Base-by-base conservation (phyloP, 192 early-diverging fungal genomes). In the Gaertneriomyces sp. region DNA sequence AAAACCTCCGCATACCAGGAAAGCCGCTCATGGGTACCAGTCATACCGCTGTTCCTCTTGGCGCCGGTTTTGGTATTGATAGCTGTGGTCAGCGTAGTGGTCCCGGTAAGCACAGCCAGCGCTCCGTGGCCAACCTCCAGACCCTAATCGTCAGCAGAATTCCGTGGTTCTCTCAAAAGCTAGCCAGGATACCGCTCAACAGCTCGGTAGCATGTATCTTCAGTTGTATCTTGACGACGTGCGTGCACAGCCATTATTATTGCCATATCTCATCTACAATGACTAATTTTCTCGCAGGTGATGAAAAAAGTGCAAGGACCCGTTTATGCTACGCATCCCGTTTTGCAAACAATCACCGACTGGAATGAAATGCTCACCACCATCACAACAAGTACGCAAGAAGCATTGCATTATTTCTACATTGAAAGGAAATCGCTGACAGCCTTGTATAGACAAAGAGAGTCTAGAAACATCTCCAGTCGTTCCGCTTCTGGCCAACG, bases 51-150 rank as follows among this genome's bases (percentile, higher is more conserved):
- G 5, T 45, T 51, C 7, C 19, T 66, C 20, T 45, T 66, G 53
- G 64, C 64, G 11, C 64, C 64, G 20, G 9, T 65, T 47, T 39
- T 65, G 53, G 64, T 64, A 12, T 16, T 41, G 8, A 14, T 64
- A 7, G 63, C 64, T 10, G 42, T 66, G 40, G 44, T 25, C 10
- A 53, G 19, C 9, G 42, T 42, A 9, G 12, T 64, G 7, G 8
- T 64, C 8, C 63, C 63, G 16, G 63, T 64, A 55, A n/a, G 63
- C 14, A 55, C 25, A 33, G 2, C 25, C 25, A 33, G 25, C 25
- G 25, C 25, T 33, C 25, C 25, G 0, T 2, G 25, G 0, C 2
- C 25, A 33, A 1, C 25, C 25, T 33, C 25, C 25, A 33, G 25
- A 33, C 25, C 25, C 2, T 33, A 33, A 33, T 33, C 25, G 25